Evolutionary conservation across 352 stramenopile species (phyloP).

Genomic region (Pythium volutum): DNA sequence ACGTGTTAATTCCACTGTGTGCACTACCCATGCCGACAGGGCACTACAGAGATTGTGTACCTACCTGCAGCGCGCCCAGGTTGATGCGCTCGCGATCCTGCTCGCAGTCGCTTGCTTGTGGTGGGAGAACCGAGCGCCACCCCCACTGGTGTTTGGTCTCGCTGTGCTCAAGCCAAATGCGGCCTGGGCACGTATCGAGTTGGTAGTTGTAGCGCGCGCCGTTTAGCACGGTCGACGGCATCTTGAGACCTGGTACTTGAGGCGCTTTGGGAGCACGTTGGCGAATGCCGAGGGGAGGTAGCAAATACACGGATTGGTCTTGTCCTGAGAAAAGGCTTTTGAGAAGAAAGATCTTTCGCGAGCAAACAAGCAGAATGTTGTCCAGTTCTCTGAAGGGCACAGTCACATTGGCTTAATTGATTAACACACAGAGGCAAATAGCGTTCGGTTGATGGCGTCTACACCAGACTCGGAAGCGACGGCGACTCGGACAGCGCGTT

Average conservation of each 20-base stretch:
- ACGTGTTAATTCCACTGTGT: no score
- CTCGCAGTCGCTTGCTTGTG: no score
- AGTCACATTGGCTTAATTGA: no score
- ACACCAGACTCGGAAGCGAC: background rate
- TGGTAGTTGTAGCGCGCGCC: background rate
- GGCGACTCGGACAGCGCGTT: conserved; percentile 11
- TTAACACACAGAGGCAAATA: no score
- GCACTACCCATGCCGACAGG: no score
- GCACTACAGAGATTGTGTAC: no score
- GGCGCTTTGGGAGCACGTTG: background rate
- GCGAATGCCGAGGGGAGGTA: background rate
- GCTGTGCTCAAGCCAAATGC: conserved; percentile 2
- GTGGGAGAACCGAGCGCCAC: background rate
- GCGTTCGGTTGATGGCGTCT: no score
- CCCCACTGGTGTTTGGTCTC: conserved; percentile 1
- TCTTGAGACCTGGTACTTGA: background rate
- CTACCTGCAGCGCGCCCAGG: no score
- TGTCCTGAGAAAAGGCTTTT: no score
- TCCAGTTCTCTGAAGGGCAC: no score
- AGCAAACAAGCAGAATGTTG: background rate
- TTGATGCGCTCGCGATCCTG: no score
- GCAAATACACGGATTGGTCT: no score
- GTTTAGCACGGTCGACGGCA: background rate
- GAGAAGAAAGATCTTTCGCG: background rate
- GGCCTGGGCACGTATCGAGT: background rate